Base-by-base conservation (phyloP, 768 basidiomycete species). In the Trametes elegans region DNA sequence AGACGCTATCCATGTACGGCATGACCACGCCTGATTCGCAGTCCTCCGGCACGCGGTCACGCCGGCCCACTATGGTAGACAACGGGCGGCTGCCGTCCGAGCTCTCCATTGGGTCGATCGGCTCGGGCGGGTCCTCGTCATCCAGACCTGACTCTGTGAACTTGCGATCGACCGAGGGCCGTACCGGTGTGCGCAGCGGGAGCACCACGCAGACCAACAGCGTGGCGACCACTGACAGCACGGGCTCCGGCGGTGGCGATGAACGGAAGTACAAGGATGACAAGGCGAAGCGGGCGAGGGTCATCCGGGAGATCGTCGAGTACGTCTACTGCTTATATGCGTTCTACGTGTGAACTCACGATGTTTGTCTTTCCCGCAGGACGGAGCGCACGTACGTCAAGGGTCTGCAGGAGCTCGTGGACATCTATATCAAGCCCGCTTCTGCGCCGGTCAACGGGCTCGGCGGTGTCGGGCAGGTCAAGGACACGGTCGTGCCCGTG, bases 341-440 rank as follows among this genome's bases (percentile, higher is more conserved):
- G 27, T 19, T 38, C n/a, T 8, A 36, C 29, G 55, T 47, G 21
- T 40, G 52, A 47, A 7, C 27, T 56, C 6, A 53, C 21, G n/a
- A n/a, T n/a, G n/a, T 11, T 10, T 21, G 29, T 21, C 23, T 8
- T 32, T 7, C 9, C 60, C 31, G 29, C 65, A 93, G 92, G 64
- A 98, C 96, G 39, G 97, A 99, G 71, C 80, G 89, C 57, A 93
- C 94, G 1, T 99, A 99, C 71, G 91, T 96, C 57, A 88, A 88
- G 60, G 90, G 93, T n/a, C 73, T 99, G 28, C 87, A 91, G 65
- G 96, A 97, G 69, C 82, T 99, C 8, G 85, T 95, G 45, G 90
- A 93, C 55, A 96, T 99, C 46, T 99, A 98, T 67, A 90, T 98
- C 72, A 88, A 84, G 66, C 93, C 94, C 39, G 87, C 88, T 5